Conservation (phyloP, 73 alveolate species). For the Symbiodinium natans region DNA sequence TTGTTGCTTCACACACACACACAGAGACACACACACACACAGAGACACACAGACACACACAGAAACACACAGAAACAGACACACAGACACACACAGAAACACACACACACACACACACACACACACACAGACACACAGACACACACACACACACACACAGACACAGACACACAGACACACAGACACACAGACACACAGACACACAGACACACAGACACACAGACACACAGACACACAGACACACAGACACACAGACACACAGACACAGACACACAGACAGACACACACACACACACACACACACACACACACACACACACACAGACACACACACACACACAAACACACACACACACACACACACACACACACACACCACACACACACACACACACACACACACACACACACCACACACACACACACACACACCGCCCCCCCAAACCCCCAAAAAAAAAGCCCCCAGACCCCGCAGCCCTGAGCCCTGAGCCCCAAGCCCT, state of each 20-base stretch:
- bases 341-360: no score
- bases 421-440: no score
- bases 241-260: slow-evolving; percentile 4
- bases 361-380: no score
- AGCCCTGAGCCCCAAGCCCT: no score
- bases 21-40: slow-evolving; percentile 14
- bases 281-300: slow-evolving; percentile 15
- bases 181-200: not conserved
- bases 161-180: slow-evolving; percentile 13
- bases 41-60: no score
- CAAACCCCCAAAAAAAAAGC: no score
- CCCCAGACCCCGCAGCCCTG: no score
- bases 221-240: slow-evolving; percentile 18
- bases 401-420: no score
- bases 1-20: not conserved
- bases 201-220: slow-evolving; percentile 19
- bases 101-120: slow-evolving; percentile 32
- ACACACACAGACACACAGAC: slow-evolving; percentile 8
- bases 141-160: slow-evolving; percentile 19
- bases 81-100: no score
- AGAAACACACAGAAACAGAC: no score
- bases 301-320: slow-evolving; percentile 28
- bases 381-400: no score
- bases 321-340: slow-evolving; percentile 20
- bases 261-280: not conserved